Conservation (phyloP, 805 yeast genomes). For the Candida rishiriensis region DNA sequence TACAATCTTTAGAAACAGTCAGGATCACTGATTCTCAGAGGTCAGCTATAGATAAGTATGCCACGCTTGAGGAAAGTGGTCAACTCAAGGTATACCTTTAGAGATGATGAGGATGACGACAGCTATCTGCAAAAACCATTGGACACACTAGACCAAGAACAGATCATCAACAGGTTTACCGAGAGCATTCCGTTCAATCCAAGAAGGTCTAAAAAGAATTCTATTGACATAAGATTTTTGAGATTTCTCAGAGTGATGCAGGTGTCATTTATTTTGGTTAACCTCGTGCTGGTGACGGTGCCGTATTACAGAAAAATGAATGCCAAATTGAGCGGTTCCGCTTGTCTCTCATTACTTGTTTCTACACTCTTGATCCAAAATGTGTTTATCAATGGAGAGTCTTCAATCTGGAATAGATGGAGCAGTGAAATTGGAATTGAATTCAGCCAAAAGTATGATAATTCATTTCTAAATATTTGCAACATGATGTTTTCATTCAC, state of each 20-base stretch:
- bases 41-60: conserved; percentile 15
- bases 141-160: conserved; percentile 22
- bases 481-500: background rate
- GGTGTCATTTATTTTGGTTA: conserved; percentile 15
- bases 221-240: conserved; percentile 7
- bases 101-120: conserved; percentile 9
- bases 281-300: conserved; percentile 21
- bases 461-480: too few relatives aligned
- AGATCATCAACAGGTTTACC: conserved; percentile 13
- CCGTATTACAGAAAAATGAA: conserved; percentile 27
- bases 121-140: conserved; percentile 10
- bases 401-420: background rate
- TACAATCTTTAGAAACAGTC: too few relatives aligned
- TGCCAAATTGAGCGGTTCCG: conserved; percentile 20
- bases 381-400: conserved; percentile 9
- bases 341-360: conserved; percentile 19
- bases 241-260: conserved; percentile 14
- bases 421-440: too few relatives aligned
- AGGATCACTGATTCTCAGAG: too few relatives aligned
- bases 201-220: conserved; percentile 5
- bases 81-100: conserved; percentile 20
- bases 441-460: too few relatives aligned
- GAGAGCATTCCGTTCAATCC: conserved; percentile 17
- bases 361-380: conserved; percentile 17
- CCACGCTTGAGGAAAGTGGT: conserved; percentile 27